Evolutionary conservation across 352 stramenopile genomes (phyloP).

Genomic region (Thalassiosira hispida): DNA sequence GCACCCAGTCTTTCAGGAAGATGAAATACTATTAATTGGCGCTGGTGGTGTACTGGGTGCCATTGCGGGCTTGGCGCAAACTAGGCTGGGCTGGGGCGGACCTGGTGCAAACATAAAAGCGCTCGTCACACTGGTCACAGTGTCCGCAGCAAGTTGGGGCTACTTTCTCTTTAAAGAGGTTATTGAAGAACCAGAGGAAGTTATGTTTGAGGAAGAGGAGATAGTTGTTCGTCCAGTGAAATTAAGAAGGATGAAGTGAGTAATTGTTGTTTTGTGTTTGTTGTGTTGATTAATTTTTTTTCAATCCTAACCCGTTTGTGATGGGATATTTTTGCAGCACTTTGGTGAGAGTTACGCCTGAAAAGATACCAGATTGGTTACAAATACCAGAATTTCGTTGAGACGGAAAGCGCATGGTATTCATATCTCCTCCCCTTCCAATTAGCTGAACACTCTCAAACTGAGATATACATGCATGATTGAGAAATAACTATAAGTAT

Average conservation of each 20-base stretch:
- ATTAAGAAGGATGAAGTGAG: conserved; percentile 44
- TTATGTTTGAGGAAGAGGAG: conserved; percentile 36
- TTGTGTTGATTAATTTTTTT: neutral
- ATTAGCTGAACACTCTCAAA: too few species aligned
- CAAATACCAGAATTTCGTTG: conserved; percentile 24
- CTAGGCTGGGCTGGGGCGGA: conserved; percentile 67
- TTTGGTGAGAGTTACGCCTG: conserved; percentile 6
- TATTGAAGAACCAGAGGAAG: conserved; percentile 39
- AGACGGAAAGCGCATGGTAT: too few species aligned
- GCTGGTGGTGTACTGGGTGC: conserved; percentile 93
- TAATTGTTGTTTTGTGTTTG: neutral
- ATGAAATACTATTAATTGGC: conserved; percentile 96
- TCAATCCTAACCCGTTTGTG: neutral
- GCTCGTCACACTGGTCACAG: conserved; percentile 45
- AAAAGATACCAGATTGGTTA: conserved; percentile 21
- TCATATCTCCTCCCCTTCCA: too few species aligned
- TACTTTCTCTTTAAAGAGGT: conserved; percentile 59
- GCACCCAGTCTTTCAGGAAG: conserved; percentile 98
- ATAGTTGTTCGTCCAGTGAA: conserved; percentile 40
- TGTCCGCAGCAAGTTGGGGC: conserved; percentile 45
- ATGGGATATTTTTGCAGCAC: conserved; percentile 3
- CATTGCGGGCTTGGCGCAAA: conserved; percentile 91
- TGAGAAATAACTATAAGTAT: too few species aligned
- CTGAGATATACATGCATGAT: too few species aligned
- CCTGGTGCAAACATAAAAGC: conserved; percentile 56